Evolutionary conservation across 495 filamentous ascomycete genomes (phyloP).

Genomic region (Aspergillus saccharolyticus): DNA sequence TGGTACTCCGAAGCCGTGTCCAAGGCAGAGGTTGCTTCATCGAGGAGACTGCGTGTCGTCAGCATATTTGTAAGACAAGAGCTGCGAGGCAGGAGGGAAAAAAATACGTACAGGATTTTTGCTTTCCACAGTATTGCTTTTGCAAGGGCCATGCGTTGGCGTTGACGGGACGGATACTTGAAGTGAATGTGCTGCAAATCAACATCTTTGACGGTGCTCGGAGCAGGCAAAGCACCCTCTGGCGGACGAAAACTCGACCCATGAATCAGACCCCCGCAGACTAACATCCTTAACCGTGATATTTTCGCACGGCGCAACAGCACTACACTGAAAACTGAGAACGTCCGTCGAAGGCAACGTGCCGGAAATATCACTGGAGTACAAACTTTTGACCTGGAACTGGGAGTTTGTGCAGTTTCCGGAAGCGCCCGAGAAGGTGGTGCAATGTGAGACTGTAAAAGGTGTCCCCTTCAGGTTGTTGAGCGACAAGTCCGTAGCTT

Average conservation of each 20-base stretch:
- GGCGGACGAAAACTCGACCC: not conserved
- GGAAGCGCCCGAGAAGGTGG: constrained; percentile 27
- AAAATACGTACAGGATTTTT: constrained; percentile 27
- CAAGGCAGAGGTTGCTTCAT: constrained; percentile 70
- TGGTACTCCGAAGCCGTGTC: constrained; percentile 66
- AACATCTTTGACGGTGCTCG: constrained; percentile 6
- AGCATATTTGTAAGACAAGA: constrained; percentile 35
- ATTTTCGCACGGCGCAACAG: constrained; percentile 29
- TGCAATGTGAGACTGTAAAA: constrained; percentile 38
- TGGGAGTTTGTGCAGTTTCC: constrained; percentile 36
- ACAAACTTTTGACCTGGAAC: constrained; percentile 31
- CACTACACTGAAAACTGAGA: constrained; percentile 34
- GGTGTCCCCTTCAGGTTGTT: constrained; percentile 25
- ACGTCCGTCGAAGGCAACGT: constrained; percentile 24
- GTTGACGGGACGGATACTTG: constrained; percentile 22
- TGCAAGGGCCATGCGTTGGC: constrained; percentile 44
- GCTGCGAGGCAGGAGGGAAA: constrained; percentile 55
- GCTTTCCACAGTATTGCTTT: constrained; percentile 39
- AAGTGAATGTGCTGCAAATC: constrained; percentile 6
- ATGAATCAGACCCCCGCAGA: constrained; percentile 10
- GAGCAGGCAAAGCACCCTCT: not conserved
- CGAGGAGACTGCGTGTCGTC: constrained; percentile 50
- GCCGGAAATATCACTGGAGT: constrained; percentile 21
- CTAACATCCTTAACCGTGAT: constrained; percentile 23
- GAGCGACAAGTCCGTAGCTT: constrained; percentile 21